Base-by-base conservation (phyloP, 495 filamentous ascomycete species). In the Aspergillus leporis region DNA sequence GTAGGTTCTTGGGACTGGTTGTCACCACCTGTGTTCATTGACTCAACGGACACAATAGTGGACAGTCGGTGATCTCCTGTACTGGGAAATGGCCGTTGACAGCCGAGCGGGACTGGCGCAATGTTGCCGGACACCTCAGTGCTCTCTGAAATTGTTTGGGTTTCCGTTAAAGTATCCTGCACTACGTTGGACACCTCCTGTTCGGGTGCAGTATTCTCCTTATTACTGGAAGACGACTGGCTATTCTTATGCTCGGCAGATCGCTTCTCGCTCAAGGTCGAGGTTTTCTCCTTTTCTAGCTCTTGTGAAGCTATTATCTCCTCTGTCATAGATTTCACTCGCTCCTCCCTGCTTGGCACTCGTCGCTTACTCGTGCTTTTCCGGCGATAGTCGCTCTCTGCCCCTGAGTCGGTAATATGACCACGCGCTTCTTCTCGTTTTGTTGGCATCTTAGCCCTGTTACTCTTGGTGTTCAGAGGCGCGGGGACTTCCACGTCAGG, bases 11-110 rank as follows among this genome's bases (percentile, higher is more conserved):
- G 41, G 3, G 55, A 30, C 51, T 43, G 41, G 23, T 56, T 46
- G 51, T 86, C 81, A 7, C 67, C 74, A 40, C 67, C 58, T 21
- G 78, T 78, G 55, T 74, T 84, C 63, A 85, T 78, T 3, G 84
- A 84, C 58, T 88, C 87, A 10, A 79, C 74, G 55, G 89, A 90
- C 9, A 81, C 77, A 53, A 91, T 91, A 0, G 89, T 91, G n/a
- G 90, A 90, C 25, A 92, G 72, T 58, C 83, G 81, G 63, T 90
- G 83, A n/a, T 74, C 64, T 7, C 86, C 86, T 16, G 82, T 89
- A 16, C 78, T 85, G 1, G 89, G 87, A 56, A 84, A 82, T 23
- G 81, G 83, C 46, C 77, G 78, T 66, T 78, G 83, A 22, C 61
- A 69, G 28, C 67, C 68, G 23, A 77, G 53, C 10, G 73, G 74